Percentiles rank a stretch among this genome's conserved stretches.
These are phyloP conservation scores for Apiotrichum sp. DNA, from an alignment of 1,284 basidiomycete genomes.

Conservation along the genomic window DNA sequence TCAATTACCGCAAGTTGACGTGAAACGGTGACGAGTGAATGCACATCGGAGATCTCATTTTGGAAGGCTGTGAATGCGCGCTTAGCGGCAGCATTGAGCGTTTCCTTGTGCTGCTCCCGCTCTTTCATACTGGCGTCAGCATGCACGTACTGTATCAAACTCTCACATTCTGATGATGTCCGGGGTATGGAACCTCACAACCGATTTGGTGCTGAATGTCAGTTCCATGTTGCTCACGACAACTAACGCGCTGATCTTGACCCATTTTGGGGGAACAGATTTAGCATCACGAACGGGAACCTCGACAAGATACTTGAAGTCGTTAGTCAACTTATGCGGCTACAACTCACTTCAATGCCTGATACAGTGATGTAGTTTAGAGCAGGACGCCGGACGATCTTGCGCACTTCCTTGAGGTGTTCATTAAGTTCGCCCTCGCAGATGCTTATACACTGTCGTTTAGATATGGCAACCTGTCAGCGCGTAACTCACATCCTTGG, in stretches of 20 bases:
- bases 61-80: constrained; percentile 65
- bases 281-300: constrained; percentile 66
- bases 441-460: constrained; percentile 38
- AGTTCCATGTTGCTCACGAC: not conserved
- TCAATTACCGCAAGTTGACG: constrained; percentile 64
- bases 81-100: constrained; percentile 59
- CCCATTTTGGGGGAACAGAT: constrained; percentile 73
- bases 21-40: constrained; percentile 65
- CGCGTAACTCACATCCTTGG: constrained; percentile 46
- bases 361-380: constrained; percentile 66
- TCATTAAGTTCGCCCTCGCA: constrained; percentile 65
- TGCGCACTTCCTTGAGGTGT: constrained; percentile 69
- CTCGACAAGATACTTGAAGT: constrained; percentile 64
- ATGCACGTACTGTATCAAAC: not conserved
- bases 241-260: constrained; percentile 63
- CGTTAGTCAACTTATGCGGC: too few species aligned
- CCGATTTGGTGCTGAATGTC: constrained; percentile 60
- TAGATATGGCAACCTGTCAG: not conserved
- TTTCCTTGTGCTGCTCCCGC: constrained; percentile 71
- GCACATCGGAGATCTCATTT: constrained; percentile 62
- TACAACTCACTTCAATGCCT: constrained; percentile 59
- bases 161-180: constrained; percentile 56
- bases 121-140: constrained; percentile 53
- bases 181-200: constrained; percentile 77
- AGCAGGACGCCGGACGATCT: constrained; percentile 64